Conservation (phyloP, 2,329 filamentous ascomycete genomes). For the Bipolaris victoriae region DNA sequence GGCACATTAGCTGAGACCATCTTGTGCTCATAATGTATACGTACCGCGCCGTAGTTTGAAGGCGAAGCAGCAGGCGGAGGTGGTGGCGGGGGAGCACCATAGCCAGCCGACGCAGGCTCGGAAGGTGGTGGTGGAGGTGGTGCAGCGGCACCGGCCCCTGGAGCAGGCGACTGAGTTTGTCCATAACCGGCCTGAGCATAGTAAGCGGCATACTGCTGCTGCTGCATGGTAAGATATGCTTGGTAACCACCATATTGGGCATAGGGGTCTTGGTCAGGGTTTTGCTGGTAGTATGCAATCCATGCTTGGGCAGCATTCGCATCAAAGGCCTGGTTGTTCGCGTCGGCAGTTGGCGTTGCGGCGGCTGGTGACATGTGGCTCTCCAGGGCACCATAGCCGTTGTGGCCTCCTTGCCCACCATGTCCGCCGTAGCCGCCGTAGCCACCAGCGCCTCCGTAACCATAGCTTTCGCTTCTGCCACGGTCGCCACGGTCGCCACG, state of each 20-base stretch:
- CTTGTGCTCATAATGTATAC: conserved; percentile 10
- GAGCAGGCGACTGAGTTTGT: conserved; percentile 36
- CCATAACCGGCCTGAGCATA: conserved; percentile 34
- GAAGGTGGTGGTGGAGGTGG: conserved; percentile 40
- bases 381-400: conserved; percentile 26
- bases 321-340: conserved; percentile 57
- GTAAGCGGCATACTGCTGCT: conserved; percentile 42
- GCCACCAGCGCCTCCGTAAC: conserved; percentile 45
- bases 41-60: conserved; percentile 44
- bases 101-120: conserved; percentile 32
- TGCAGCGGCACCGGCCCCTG: conserved; percentile 35
- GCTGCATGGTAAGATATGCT: conserved; percentile 35
- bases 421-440: conserved; percentile 49
- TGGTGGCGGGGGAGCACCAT: conserved; percentile 42
- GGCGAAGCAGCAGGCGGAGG: conserved; percentile 45
- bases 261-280: conserved; percentile 84
- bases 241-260: conserved; percentile 82
- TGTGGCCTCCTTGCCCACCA: conserved; percentile 43
- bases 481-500: conserved; percentile 50
- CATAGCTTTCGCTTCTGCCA: conserved; percentile 49
- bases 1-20: conserved; percentile 7
- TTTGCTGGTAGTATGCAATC: conserved; percentile 64
- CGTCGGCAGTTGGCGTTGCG: conserved; percentile 51
- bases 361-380: conserved; percentile 43
- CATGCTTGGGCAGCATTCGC: conserved; percentile 87